Percentiles rank a stretch among this genome's conserved stretches.
phyloP scores from a whole-genome alignment of 106 monocot species.

The Alisma plantagoaquatica region DNA sequence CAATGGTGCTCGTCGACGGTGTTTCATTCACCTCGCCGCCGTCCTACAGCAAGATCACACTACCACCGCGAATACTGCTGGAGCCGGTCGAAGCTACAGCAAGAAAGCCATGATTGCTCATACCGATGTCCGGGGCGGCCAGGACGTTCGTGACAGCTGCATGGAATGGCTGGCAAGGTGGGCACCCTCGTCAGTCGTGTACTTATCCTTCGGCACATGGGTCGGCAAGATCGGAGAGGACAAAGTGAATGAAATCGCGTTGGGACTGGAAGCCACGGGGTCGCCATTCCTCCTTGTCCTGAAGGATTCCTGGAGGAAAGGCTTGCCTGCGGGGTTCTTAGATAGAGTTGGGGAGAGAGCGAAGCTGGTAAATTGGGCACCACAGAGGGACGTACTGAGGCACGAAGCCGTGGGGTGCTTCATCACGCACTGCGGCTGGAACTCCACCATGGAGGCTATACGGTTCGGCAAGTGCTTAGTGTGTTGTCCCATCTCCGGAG shows the following conservation, averaged over 20 bases:
- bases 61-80: slow-evolving; percentile 24
- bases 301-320: slow-evolving; percentile 15
- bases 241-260: slow-evolving; percentile 31
- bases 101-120: background rate
- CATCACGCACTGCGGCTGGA: slow-evolving; percentile 65
- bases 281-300: slow-evolving; percentile 50
- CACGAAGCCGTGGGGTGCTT: slow-evolving; percentile 38
- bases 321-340: slow-evolving; percentile 23
- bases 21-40: background rate
- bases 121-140: slow-evolving; percentile 21
- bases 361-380: slow-evolving; percentile 52
- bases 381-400: slow-evolving; percentile 42
- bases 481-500: slow-evolving; percentile 44
- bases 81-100: background rate
- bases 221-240: slow-evolving; percentile 33
- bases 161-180: slow-evolving; percentile 33
- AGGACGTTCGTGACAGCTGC: slow-evolving; percentile 30
- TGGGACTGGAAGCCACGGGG: slow-evolving; percentile 27
- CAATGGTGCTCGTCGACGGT: no score
- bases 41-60: background rate
- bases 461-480: slow-evolving; percentile 21
- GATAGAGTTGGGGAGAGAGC: slow-evolving; percentile 15
- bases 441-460: slow-evolving; percentile 60
- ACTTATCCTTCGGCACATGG: slow-evolving; percentile 59
- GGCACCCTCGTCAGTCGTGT: slow-evolving; percentile 32